Evolutionary conservation across 345 rosid genomes (phyloP).

Genomic region (Aegle marmelos): DNA sequence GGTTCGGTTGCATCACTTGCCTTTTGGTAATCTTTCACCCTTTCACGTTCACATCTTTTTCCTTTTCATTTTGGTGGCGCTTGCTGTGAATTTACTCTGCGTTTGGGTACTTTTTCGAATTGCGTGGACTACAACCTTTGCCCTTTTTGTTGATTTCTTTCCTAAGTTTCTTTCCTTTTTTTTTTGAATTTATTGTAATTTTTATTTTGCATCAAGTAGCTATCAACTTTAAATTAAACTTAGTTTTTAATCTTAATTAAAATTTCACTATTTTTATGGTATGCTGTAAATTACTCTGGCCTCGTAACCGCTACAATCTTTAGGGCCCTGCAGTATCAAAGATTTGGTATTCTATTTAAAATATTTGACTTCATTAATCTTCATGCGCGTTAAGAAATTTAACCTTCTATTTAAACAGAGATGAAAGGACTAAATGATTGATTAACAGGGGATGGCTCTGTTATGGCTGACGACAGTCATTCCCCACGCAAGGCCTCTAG

Average conservation of each 20-base stretch:
- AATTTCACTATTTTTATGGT: neutral
- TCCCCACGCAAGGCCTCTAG: constrained; percentile 29
- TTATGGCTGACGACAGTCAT: constrained; percentile 37
- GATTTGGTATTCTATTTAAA: too few relatives aligned
- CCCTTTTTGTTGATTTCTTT: neutral
- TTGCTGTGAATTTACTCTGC: too few relatives aligned
- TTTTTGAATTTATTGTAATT: neutral
- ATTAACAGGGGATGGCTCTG: constrained; percentile 39
- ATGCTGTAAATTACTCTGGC: neutral
- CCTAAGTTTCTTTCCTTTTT: too few relatives aligned
- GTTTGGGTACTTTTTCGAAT: too few relatives aligned
- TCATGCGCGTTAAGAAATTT: too few relatives aligned
- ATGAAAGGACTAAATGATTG: neutral
- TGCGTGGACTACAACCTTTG: too few relatives aligned
- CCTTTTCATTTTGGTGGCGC: neutral
- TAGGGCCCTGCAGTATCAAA: neutral
- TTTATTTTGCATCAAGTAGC: neutral
- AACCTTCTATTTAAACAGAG: too few relatives aligned
- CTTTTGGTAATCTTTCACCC: constrained; percentile 33
- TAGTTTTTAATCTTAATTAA: neutral
- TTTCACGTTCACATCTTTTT: neutral
- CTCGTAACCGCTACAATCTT: neutral
- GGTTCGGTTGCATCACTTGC: constrained; percentile 41
- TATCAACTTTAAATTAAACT: neutral
- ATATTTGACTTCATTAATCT: too few relatives aligned